Evolutionary conservation across 495 filamentous ascomycete species (phyloP).

Genomic region (Cenococcum geophilum): DNA sequence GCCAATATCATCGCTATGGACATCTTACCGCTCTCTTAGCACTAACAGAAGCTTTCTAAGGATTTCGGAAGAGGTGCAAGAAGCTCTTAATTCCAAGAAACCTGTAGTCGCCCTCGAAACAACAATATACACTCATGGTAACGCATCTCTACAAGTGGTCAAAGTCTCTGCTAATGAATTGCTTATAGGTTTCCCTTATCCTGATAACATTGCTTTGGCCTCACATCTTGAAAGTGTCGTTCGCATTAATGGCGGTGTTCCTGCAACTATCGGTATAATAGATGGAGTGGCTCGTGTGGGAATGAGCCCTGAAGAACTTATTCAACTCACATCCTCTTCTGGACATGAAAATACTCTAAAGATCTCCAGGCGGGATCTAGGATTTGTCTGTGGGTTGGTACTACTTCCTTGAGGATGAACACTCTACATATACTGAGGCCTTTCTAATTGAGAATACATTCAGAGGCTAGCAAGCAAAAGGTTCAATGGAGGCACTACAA

Average conservation of each 20-base stretch:
- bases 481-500: constrained; percentile 84
- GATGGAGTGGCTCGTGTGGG: constrained; percentile 78
- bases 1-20: neutral
- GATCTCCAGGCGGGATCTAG: constrained; percentile 77
- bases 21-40: constrained; percentile 15
- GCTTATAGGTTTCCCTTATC: constrained; percentile 70
- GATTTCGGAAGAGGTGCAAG: constrained; percentile 75
- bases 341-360: constrained; percentile 62
- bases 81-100: constrained; percentile 61
- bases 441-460: neutral
- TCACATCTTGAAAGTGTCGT: constrained; percentile 67
- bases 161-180: neutral
- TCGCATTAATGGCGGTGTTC: constrained; percentile 73
- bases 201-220: constrained; percentile 69
- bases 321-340: constrained; percentile 60
- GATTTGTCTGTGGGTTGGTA: constrained; percentile 75
- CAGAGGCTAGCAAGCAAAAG: constrained; percentile 58
- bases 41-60: constrained; percentile 53
- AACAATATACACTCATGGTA: constrained; percentile 81
- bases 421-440: neutral
- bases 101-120: constrained; percentile 91
- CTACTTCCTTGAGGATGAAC: neutral
- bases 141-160: neutral
- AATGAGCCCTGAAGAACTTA: constrained; percentile 60
- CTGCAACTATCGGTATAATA: constrained; percentile 85